Percentiles rank a stretch among this genome's conserved stretches.
phyloP scores from a whole-genome alignment of 495 filamentous ascomycete species.

The Annulohypoxylon nitens region DNA sequence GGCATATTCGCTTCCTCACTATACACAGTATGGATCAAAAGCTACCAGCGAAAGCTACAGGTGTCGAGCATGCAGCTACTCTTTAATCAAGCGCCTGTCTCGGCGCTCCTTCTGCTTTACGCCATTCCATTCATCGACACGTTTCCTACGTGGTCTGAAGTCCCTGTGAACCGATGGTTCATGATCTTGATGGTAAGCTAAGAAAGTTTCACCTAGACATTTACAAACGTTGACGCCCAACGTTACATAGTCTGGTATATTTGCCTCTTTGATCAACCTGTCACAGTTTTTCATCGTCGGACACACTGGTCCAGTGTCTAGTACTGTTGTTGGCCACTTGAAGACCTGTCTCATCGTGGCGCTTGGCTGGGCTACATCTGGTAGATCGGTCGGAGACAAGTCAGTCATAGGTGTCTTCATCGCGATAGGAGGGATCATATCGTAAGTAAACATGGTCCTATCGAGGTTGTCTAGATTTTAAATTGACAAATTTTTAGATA shows the following conservation, averaged over 20 bases:
- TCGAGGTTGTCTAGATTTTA: background rate
- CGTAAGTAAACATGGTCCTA: slow-evolving; percentile 53
- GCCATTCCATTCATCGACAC: slow-evolving; percentile 75
- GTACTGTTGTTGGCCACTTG: slow-evolving; percentile 78
- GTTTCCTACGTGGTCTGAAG: slow-evolving; percentile 66
- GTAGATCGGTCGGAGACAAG: slow-evolving; percentile 65
- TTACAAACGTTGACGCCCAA: slow-evolving; percentile 31
- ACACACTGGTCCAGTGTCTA: slow-evolving; percentile 75
- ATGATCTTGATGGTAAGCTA: slow-evolving; percentile 67
- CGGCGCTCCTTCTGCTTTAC: slow-evolving; percentile 72
- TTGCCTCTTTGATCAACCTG: slow-evolving; percentile 77
- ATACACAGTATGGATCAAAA: slow-evolving; percentile 77
- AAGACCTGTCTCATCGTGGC: slow-evolving; percentile 72
- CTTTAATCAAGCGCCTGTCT: slow-evolving; percentile 77
- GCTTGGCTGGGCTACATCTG: slow-evolving; percentile 67
- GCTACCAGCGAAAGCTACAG: slow-evolving; percentile 74
- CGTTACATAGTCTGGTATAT: slow-evolving; percentile 65
- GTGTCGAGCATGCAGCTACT: slow-evolving; percentile 80
- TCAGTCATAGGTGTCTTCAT: slow-evolving; percentile 65
- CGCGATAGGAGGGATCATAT: slow-evolving; percentile 68
- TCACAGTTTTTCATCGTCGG: slow-evolving; percentile 83
- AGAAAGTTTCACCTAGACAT: background rate
- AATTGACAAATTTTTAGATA: slow-evolving; percentile 54
- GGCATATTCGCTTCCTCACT: slow-evolving; percentile 75
- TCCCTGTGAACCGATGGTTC: slow-evolving; percentile 64